Evolutionary conservation across 371 early-diverging fungal genomes (phyloP).

Genomic region (Mortierella sp.): DNA sequence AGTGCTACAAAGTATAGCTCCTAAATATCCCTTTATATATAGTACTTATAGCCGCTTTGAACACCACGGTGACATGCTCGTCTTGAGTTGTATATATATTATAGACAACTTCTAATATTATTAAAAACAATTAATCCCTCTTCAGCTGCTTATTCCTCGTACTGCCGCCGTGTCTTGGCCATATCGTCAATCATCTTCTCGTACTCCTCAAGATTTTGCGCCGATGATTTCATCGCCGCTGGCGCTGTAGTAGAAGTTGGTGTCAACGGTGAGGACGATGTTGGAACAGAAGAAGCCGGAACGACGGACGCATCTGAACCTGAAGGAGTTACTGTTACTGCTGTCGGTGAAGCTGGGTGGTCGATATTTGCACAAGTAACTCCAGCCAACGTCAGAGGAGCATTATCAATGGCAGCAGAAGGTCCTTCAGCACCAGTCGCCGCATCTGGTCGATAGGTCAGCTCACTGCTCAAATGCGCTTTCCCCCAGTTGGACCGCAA

Average conservation of each 20-base stretch:
- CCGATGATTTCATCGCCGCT: conserved; percentile 15
- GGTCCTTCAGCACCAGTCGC: neutral
- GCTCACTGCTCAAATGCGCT: conserved; percentile 13
- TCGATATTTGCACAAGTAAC: too few species aligned
- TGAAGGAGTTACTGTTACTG: too few species aligned
- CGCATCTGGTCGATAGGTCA: conserved; percentile 5
- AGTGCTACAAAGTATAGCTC: too few species aligned
- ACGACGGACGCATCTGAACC: neutral
- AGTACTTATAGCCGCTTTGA: too few species aligned
- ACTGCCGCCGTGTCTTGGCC: conserved; percentile 27
- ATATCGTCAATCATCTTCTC: conserved; percentile 47
- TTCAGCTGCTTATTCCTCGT: too few species aligned
- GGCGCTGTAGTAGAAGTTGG: neutral
- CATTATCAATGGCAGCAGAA: neutral
- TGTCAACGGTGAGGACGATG: neutral
- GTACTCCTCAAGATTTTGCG: conserved; percentile 46
- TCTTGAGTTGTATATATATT: too few species aligned
- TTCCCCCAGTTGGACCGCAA: conserved; percentile 46
- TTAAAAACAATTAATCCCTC: too few species aligned
- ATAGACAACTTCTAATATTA: too few species aligned
- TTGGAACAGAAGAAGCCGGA: neutral
- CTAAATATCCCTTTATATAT: too few species aligned
- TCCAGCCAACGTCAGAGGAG: too few species aligned
- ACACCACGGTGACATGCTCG: too few species aligned
- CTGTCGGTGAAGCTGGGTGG: too few species aligned